Percentiles rank a stretch among this genome's conserved stretches.
Conservation (phyloP, 306 rosid species). For the barrel medic (Medicago truncatula) region MtrunA17r5.0-ANR NC_053043.1:41090001-41090500, state of each 20-base stretch:
- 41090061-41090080: too few species aligned
- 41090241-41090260: slow-evolving; percentile 41
- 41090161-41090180: too few species aligned
- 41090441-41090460: neutral
- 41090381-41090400: neutral
- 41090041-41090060: neutral
- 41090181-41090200: neutral
- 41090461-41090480: neutral
- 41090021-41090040: neutral
- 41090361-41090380: too few species aligned
- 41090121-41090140: neutral
- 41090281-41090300: slow-evolving; percentile 55
- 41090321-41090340: slow-evolving; percentile 49
- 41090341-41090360: slow-evolving; percentile 60
- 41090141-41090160: neutral
- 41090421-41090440: too few species aligned
- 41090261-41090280: slow-evolving; percentile 52
- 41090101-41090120: neutral
- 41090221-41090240: neutral
- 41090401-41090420: neutral
- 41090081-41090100: too few species aligned
- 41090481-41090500: too few species aligned
- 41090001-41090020: neutral
- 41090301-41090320: slow-evolving; percentile 40
- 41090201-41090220: neutral